These are phyloP conservation scores for Solanum hybrid DNA, from an alignment of 305 asterid species.

Conservation along the genomic window DNA sequence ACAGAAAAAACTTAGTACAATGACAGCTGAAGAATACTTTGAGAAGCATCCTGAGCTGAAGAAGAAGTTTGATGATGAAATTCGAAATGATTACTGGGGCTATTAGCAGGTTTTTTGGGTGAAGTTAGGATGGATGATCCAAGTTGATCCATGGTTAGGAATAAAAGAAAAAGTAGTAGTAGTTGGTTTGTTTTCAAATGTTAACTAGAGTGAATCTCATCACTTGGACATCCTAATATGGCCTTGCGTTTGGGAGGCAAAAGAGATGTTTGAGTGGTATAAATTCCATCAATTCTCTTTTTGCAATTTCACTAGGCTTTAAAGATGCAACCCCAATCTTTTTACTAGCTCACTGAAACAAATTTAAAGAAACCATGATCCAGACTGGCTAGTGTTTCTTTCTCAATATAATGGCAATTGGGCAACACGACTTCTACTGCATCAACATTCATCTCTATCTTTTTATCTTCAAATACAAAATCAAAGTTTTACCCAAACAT, in stretches of 20 bases:
- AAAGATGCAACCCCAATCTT: neutral
- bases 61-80: conserved; percentile 94
- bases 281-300: neutral
- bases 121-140: conserved; percentile 13
- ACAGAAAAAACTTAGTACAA: conserved; percentile 81
- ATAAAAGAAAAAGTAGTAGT: conserved; percentile 25
- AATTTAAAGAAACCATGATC: neutral
- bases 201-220: neutral
- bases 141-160: conserved; percentile 24
- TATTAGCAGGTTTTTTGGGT: conserved; percentile 31
- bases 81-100: conserved; percentile 95
- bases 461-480: neutral
- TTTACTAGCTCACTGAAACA: neutral
- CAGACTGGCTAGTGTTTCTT: neutral
- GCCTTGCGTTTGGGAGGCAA: neutral
- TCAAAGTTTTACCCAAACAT: neutral
- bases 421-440: neutral
- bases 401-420: neutral
- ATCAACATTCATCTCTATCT: neutral
- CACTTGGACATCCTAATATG: neutral
- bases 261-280: neutral
- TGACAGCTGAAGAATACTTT: conserved; percentile 99
- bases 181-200: conserved; percentile 10
- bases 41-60: conserved; percentile 90
- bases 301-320: neutral